Conservation (phyloP, 371 early-diverging fungal genomes). For the Mucor irregularis region DNA sequence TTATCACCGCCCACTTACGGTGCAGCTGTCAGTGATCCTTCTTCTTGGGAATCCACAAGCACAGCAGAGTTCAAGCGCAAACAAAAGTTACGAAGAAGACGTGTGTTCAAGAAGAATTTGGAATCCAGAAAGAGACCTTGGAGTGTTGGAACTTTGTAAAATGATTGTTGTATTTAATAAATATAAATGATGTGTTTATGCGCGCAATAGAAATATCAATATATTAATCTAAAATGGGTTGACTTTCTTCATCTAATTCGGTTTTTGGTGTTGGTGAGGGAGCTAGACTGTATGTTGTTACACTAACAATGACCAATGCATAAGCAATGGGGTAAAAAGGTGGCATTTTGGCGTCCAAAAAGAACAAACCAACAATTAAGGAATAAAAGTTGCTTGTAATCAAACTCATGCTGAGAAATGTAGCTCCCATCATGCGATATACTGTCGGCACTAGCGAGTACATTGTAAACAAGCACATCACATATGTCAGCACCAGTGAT, state of each 20-base stretch:
- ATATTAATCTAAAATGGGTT: neutral
- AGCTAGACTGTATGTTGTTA: conserved; percentile 29
- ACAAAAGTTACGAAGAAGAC: neutral
- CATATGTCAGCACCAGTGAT: conserved; percentile 26
- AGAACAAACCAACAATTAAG: conserved; percentile 34
- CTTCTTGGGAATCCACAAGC: conserved; percentile 17
- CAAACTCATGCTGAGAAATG: conserved; percentile 45
- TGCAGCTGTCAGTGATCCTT: conserved; percentile 28
- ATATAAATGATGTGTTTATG: too few relatives aligned
- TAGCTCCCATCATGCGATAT: conserved; percentile 40
- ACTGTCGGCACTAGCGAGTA: conserved; percentile 44
- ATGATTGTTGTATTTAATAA: neutral
- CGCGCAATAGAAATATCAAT: neutral
- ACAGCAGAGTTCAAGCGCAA: neutral
- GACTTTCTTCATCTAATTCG: conserved; percentile 7
- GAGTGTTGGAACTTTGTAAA: neutral
- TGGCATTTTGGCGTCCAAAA: conserved; percentile 41
- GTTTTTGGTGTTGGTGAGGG: conserved; percentile 6
- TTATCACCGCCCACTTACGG: conserved; percentile 34
- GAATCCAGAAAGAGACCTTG: conserved; percentile 5
- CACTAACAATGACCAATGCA: conserved; percentile 33
- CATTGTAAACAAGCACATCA: conserved; percentile 39
- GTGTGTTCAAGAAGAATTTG: neutral
- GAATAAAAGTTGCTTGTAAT: conserved; percentile 50
- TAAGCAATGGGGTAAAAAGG: conserved; percentile 43